Conservation (phyloP, 2,329 filamentous ascomycete genomes). For the Diplocarpon mali region DNA sequence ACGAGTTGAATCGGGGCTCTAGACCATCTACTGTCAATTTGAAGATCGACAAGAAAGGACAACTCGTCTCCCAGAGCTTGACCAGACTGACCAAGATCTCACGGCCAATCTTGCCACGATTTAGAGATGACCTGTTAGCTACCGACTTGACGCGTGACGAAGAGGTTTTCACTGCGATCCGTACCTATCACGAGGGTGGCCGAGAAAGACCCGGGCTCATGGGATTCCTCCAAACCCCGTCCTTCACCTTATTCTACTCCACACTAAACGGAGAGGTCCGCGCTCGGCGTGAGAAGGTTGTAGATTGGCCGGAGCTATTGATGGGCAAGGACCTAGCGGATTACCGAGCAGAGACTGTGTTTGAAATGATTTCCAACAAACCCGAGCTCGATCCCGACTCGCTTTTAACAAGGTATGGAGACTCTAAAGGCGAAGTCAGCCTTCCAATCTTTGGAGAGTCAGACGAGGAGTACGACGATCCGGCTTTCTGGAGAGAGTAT, state of each 20-base stretch:
- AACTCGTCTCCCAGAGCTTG: not conserved
- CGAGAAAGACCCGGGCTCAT: not conserved
- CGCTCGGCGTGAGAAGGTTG: slow-evolving; percentile 21
- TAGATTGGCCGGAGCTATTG: slow-evolving; percentile 24
- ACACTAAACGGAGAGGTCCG: slow-evolving; percentile 11
- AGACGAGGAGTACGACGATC: slow-evolving; percentile 33
- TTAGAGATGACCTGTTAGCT: not conserved
- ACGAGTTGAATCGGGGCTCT: not conserved
- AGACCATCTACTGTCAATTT: not conserved
- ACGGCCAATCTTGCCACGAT: not conserved
- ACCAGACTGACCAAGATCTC: not conserved
- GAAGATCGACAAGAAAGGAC: not conserved
- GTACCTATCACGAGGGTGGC: slow-evolving; percentile 5
- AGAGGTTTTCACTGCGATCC: slow-evolving; percentile 3
- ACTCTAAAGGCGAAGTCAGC: slow-evolving; percentile 31
- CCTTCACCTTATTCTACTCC: slow-evolving; percentile 26
- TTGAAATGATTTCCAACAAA: not conserved
- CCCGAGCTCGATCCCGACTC: not conserved
- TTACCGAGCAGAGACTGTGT: slow-evolving; percentile 10
- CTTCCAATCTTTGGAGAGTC: slow-evolving; percentile 46
- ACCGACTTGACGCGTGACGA: not conserved
- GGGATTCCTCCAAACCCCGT: slow-evolving; percentile 17
- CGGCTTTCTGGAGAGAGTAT: slow-evolving; percentile 50
- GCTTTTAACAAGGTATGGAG: slow-evolving; percentile 20
- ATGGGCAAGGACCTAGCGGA: not conserved